These are phyloP conservation scores for Globisporangium ultimum DNA, from an alignment of 352 stramenopile genomes.

Conservation along the genomic window DNA sequence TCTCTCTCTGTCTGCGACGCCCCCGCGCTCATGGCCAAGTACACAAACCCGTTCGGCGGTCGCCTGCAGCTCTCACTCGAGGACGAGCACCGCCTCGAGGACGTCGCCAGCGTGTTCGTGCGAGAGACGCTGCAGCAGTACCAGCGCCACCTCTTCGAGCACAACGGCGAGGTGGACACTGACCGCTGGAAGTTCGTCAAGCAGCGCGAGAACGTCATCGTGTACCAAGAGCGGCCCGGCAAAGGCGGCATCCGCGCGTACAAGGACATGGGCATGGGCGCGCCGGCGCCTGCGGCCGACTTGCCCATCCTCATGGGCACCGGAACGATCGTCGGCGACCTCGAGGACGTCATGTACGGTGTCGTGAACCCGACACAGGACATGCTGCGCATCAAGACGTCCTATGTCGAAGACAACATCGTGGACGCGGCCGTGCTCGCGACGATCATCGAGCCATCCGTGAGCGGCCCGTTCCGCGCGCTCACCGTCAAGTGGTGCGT, in stretches of 20 bases:
- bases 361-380: slow-evolving; percentile 30
- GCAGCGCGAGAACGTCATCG: slow-evolving; percentile 12
- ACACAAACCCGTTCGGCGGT: slow-evolving; percentile 13
- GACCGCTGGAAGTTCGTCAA: slow-evolving; percentile 14
- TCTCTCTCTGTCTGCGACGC: too few relatives aligned
- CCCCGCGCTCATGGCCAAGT: slow-evolving; percentile 18
- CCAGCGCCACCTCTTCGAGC: slow-evolving; percentile 9
- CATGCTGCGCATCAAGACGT: slow-evolving; percentile 30
- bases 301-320: slow-evolving; percentile 15
- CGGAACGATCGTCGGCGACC: slow-evolving; percentile 33
- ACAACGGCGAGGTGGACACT: slow-evolving; percentile 7
- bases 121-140: slow-evolving; percentile 14
- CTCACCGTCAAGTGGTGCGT: slow-evolving; percentile 52
- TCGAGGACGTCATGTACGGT: slow-evolving; percentile 51
- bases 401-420: slow-evolving; percentile 28
- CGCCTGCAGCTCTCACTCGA: slow-evolving; percentile 6
- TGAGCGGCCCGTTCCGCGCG: slow-evolving; percentile 6
- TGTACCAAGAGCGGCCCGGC: slow-evolving; percentile 12
- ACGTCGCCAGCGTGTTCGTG: slow-evolving; percentile 10
- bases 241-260: slow-evolving; percentile 4
- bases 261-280: slow-evolving; percentile 12
- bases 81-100: slow-evolving; percentile 13
- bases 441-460: slow-evolving; percentile 12
- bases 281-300: slow-evolving; percentile 7
- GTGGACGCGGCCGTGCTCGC: slow-evolving; percentile 10